phyloP scores from a whole-genome alignment of 192 early-diverging fungal genomes.

The Backusella parvicylindrica region DNA sequence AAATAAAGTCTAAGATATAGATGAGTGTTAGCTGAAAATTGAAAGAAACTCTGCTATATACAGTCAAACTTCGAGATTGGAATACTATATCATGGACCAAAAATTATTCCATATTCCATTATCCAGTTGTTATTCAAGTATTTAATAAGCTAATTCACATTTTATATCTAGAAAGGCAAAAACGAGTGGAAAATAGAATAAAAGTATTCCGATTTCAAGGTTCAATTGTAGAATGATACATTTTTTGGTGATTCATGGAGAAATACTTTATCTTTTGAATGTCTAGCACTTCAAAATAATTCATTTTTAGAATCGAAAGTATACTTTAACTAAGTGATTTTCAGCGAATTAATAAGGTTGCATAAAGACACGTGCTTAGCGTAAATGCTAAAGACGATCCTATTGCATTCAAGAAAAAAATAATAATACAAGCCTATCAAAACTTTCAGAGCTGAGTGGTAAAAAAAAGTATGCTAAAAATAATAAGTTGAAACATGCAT shows the following conservation, averaged over 20 bases:
- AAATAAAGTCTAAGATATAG: neutral
- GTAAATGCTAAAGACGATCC: neutral
- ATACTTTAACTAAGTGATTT: neutral
- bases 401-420: neutral
- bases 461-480: neutral
- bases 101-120: too few species aligned
- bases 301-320: neutral
- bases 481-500: neutral
- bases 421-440: neutral
- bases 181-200: too few species aligned
- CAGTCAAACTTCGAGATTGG: too few species aligned
- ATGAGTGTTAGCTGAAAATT: neutral
- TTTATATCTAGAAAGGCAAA: too few species aligned
- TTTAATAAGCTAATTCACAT: too few species aligned
- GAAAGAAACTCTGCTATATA: too few species aligned
- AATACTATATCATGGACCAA: too few species aligned
- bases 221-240: too few species aligned
- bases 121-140: too few species aligned
- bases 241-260: neutral
- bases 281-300: neutral
- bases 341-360: neutral
- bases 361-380: neutral
- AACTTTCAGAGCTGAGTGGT: neutral
- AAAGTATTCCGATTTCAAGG: too few species aligned
- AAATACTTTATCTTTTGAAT: neutral